Percentiles rank a stretch among this genome's conserved stretches.
Evolutionary conservation across 768 basidiomycete genomes (phyloP).

Genomic region (Russula ochroleuca): DNA sequence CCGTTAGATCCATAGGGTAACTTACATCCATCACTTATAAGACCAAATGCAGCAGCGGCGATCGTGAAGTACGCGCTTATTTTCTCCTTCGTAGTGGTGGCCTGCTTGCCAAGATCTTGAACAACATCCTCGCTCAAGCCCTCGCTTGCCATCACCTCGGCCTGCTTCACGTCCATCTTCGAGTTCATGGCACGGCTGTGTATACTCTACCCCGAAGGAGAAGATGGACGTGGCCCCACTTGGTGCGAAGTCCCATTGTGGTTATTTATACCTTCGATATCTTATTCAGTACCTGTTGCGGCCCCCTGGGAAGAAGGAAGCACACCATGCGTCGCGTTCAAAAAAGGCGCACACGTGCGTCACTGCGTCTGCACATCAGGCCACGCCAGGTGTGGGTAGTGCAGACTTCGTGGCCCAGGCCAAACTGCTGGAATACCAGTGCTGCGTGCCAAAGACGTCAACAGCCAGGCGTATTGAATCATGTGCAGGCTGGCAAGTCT

Average conservation of each 20-base stretch:
- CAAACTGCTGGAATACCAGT: constrained; percentile 2
- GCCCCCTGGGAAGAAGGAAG: background rate
- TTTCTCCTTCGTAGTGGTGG: constrained; percentile 33
- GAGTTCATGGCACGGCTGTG: constrained; percentile 3
- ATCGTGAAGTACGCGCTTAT: constrained; percentile 63
- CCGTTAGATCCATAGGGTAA: constrained; percentile 9
- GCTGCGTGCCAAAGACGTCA: background rate
- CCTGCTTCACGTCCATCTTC: background rate
- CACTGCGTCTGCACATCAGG: background rate
- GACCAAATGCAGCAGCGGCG: constrained; percentile 56
- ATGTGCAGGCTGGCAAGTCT: background rate
- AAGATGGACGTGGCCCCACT: background rate
- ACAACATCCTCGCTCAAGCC: no score
- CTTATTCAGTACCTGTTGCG: background rate
- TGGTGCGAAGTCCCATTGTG: background rate
- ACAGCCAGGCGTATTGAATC: background rate
- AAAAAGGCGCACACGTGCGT: constrained; percentile 8
- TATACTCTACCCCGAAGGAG: background rate
- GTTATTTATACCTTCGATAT: constrained; percentile 12
- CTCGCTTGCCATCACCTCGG: background rate
- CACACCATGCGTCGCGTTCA: background rate
- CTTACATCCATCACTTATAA: constrained; percentile 60
- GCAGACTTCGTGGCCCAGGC: background rate
- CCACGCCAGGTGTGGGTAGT: background rate
- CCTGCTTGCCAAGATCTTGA: constrained; percentile 14